Evolutionary conservation across 306 rosid genomes (phyloP), one percentile per base, ranked within the genome.

Genomic region (Myrica gale): DNA sequence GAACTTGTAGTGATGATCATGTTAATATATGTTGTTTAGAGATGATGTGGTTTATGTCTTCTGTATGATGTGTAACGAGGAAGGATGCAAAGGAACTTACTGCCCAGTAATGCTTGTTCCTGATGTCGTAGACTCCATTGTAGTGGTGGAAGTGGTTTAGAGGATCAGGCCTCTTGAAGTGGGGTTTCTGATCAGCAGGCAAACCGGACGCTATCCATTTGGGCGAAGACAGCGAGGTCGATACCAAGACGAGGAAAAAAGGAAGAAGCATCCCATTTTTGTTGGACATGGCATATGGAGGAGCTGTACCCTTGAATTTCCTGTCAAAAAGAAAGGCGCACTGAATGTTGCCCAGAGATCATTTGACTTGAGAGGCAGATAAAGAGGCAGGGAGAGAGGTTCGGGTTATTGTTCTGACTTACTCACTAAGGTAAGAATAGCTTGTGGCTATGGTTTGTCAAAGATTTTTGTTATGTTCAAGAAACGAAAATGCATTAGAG

Each of bases 61-160:
- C 6, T 3, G 1, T 26, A 61, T 11, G 1, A 3, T 11, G 7
- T 20, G 4, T 19, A 10, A 69, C 7, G 67, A 54, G 7, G 8
- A 45, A 6, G 23, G 19, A 47, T 20, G 21, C 20, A 37, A 51
- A 76, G 47, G 13, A 65, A 80, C 97, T 82, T 77, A 91, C 97
- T 66, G 90, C 91, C 78, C 91, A 48, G 73, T 91, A 91, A 83
- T 89, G 92, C 72, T 83, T 86, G 70, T 84, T 85, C 73, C 80
- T 47, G 47, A 89, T 63, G 39, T 91, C 89, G 39, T 81, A 91
- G 53, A 76, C 80, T 80, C 92, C 97, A 76, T 80, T 66, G 76
- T 89, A 91, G 76, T 85, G 51, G 79, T 86, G 85, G 45, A 91
- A 85, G 55, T 75, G 87, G 72, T 51, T 74, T 74, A 89, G 78